These are phyloP conservation scores for Eimeria tenella DNA, from an alignment of 169 alveolate species.

Conservation along the genomic window DNA sequence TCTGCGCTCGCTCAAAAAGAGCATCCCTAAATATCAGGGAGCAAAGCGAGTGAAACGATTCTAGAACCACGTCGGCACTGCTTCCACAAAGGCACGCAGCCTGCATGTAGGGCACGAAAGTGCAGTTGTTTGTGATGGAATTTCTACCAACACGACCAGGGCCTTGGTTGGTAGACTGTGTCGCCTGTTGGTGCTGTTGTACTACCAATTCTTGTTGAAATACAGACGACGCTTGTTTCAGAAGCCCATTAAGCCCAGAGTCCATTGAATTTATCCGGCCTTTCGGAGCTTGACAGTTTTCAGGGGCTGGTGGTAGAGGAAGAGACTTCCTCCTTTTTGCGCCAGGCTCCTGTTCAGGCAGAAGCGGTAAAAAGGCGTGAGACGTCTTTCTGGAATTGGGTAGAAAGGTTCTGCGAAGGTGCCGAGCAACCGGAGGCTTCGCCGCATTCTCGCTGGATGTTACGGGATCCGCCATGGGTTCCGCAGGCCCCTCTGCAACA, in stretches of 20 bases:
- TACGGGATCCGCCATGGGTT: neutral
- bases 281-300: conserved; percentile 2
- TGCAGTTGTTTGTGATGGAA: neutral
- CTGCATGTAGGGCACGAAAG: conserved; percentile 54
- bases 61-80: conserved; percentile 57
- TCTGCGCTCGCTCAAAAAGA: conserved; percentile 46
- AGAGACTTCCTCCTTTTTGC: conserved; percentile 30
- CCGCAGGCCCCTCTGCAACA: neutral
- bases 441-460: neutral
- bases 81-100: conserved; percentile 59
- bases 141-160: conserved; percentile 15
- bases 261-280: conserved; percentile 26
- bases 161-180: neutral
- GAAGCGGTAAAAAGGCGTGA: conserved; percentile 9
- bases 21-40: conserved; percentile 49
- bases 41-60: conserved; percentile 34
- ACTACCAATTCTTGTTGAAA: neutral
- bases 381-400: conserved; percentile 23
- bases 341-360: conserved; percentile 44
- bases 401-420: conserved; percentile 10
- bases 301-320: neutral
- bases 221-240: conserved; percentile 34
- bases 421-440: conserved; percentile 13
- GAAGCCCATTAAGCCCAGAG: conserved; percentile 9
- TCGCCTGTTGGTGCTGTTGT: neutral